These are phyloP conservation scores for Hyaloscypha bicolor DNA, from an alignment of 495 filamentous ascomycete species.

Conservation along the genomic window DNA sequence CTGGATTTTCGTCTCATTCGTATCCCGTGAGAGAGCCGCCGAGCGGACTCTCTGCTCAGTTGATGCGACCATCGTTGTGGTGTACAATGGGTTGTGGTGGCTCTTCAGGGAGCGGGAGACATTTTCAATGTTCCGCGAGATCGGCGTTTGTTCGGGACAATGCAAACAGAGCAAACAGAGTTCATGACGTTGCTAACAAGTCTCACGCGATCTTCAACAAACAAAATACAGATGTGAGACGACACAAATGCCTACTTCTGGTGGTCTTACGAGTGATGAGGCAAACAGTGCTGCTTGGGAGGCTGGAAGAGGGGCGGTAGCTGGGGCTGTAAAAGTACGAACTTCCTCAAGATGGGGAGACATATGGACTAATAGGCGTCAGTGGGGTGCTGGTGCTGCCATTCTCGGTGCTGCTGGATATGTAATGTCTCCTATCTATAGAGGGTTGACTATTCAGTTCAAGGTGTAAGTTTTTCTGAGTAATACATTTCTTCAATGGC, in stretches of 20 bases:
- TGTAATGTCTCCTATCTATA: constrained; percentile 70
- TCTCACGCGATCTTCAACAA: constrained; percentile 16
- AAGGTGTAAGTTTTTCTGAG: constrained; percentile 64
- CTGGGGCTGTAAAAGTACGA: constrained; percentile 59
- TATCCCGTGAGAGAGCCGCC: constrained; percentile 77
- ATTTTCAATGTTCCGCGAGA: neutral
- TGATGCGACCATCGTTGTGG: constrained; percentile 38
- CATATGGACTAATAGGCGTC: constrained; percentile 16
- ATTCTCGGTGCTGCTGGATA: constrained; percentile 59
- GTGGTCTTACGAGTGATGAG: constrained; percentile 53
- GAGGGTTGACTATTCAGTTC: constrained; percentile 83
- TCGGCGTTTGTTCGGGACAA: constrained; percentile 4
- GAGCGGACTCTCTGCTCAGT: constrained; percentile 53
- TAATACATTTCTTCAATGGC: neutral
- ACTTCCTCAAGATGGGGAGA: neutral
- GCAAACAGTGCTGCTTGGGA: constrained; percentile 62
- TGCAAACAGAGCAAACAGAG: constrained; percentile 6
- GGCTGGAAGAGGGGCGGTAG: constrained; percentile 59
- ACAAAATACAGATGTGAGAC: constrained; percentile 19
- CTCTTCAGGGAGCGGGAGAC: neutral
- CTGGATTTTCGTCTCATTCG: constrained; percentile 96
- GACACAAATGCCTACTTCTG: constrained; percentile 24
- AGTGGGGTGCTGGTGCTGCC: constrained; percentile 65
- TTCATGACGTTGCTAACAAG: constrained; percentile 14
- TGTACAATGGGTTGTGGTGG: constrained; percentile 1